These are phyloP conservation scores for Scheffersomyces insectosa DNA, from an alignment of 1,139 yeast genomes.

Conservation along the genomic window DNA sequence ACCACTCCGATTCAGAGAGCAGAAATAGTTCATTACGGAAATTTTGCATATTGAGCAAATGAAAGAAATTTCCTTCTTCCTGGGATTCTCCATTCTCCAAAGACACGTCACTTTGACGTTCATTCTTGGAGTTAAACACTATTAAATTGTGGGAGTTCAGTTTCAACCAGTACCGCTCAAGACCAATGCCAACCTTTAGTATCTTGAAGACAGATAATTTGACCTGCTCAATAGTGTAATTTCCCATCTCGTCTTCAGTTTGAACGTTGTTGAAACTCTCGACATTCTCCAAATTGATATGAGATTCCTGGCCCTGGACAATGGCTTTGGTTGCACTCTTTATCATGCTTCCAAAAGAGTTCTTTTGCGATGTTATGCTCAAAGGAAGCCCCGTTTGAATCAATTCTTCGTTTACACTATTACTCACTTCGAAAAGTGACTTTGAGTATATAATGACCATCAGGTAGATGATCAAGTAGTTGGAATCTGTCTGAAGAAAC, in stretches of 20 bases:
- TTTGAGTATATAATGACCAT: slow-evolving; percentile 29
- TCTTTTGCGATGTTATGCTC: slow-evolving; percentile 25
- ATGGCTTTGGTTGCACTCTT: slow-evolving; percentile 39
- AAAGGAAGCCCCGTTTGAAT: slow-evolving; percentile 39
- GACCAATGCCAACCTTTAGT: slow-evolving; percentile 37
- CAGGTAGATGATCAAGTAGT: slow-evolving; percentile 38
- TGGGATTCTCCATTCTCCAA: slow-evolving; percentile 2
- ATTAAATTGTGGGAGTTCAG: slow-evolving; percentile 41
- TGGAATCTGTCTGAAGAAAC: slow-evolving; percentile 34
- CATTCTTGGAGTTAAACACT: slow-evolving; percentile 28
- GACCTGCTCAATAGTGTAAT: slow-evolving; percentile 27
- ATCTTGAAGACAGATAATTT: slow-evolving; percentile 34
- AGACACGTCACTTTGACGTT: slow-evolving; percentile 5
- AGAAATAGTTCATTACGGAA: slow-evolving; percentile 32
- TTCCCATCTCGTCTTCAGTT: slow-evolving; percentile 33
- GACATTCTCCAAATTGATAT: slow-evolving; percentile 35
- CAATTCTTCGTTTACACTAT: slow-evolving; percentile 23
- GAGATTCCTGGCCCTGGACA: slow-evolving; percentile 25
- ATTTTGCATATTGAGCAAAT: slow-evolving; percentile 35
- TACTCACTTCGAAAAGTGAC: slow-evolving; percentile 34
- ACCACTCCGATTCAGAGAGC: slow-evolving; percentile 35
- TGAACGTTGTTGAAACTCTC: slow-evolving; percentile 35
- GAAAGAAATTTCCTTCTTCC: slow-evolving; percentile 22
- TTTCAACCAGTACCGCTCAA: slow-evolving; percentile 37
- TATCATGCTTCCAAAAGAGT: slow-evolving; percentile 30